A percentile compares a stretch with the other conserved stretches of the same genome.
phyloP scores from a whole-genome alignment of 2,329 filamentous ascomycete genomes.

The Colletotrichum godetiae region DNA sequence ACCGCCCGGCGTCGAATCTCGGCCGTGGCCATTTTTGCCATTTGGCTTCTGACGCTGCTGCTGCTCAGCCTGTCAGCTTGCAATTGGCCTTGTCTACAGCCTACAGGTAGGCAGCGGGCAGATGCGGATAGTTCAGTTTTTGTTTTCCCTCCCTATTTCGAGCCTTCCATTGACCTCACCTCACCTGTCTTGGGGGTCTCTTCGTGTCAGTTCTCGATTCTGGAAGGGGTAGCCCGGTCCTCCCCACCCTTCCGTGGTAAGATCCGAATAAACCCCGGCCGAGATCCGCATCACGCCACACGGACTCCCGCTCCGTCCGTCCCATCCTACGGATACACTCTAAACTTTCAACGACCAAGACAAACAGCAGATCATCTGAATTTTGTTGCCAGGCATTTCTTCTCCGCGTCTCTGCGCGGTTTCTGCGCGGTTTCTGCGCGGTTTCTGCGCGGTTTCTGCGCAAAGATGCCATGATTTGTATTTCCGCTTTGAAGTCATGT shows the following conservation, averaged over 20 bases:
- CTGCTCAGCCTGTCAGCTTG: background rate
- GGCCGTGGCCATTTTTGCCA: background rate
- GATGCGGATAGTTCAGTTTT: background rate
- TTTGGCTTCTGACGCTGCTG: background rate
- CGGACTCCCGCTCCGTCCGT: constrained; percentile 23
- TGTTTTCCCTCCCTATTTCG: background rate
- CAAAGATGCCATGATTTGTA: background rate
- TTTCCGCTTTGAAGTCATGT: background rate
- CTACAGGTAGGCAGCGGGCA: too few relatives aligned
- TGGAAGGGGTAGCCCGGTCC: background rate
- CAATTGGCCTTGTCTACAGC: background rate
- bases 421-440: too few relatives aligned
- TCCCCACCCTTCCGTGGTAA: background rate
- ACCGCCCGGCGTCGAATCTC: background rate
- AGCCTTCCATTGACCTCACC: background rate
- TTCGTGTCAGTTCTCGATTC: background rate
- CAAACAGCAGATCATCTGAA: constrained; percentile 2
- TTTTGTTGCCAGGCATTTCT: background rate
- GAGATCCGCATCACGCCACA: constrained; percentile 8
- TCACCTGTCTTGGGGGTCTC: too few relatives aligned
- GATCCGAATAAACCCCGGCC: constrained; percentile 11
- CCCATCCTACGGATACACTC: background rate
- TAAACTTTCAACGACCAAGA: background rate
- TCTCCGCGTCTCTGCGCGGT: background rate
- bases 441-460: background rate